phyloP scores from a whole-genome alignment of 1,284 basidiomycete genomes.

The Rhodotorula sp. region DNA sequence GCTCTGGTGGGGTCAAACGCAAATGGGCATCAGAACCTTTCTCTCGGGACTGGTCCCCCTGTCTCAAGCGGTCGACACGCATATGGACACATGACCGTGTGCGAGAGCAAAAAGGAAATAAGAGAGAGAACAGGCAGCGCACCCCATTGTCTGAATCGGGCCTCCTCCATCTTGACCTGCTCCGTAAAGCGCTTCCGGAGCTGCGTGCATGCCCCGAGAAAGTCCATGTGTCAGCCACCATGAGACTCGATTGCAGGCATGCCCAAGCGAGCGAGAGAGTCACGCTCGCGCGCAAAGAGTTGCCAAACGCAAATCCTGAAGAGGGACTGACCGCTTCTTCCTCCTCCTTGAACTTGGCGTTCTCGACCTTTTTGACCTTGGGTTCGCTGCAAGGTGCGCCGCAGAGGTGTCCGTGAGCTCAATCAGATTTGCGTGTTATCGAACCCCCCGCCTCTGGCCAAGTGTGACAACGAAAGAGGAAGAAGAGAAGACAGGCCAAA shows the following conservation, averaged over 20 bases:
- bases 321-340: constrained; percentile 66
- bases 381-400: constrained; percentile 62
- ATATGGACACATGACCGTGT: not conserved
- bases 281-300: no score
- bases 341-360: constrained; percentile 99
- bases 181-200: constrained; percentile 97
- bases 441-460: not conserved
- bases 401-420: no score
- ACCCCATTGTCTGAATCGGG: constrained; percentile 98
- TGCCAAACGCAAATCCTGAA: no score
- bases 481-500: not conserved
- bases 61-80: no score
- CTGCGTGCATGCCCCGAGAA: no score
- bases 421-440: not conserved
- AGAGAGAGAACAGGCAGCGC: constrained; percentile 56
- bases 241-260: no score
- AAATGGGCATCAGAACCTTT: not conserved
- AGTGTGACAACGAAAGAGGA: no score
- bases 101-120: not conserved
- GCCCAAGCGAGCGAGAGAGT: no score
- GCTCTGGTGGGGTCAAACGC: constrained; percentile 11
- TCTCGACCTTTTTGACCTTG: constrained; percentile 98
- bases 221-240: no score
- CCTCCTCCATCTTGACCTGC: constrained; percentile 98
- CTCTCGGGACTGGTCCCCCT: no score